Base-by-base conservation (phyloP, 495 filamentous ascomycete species). In the Ramalina peruviana region DNA sequence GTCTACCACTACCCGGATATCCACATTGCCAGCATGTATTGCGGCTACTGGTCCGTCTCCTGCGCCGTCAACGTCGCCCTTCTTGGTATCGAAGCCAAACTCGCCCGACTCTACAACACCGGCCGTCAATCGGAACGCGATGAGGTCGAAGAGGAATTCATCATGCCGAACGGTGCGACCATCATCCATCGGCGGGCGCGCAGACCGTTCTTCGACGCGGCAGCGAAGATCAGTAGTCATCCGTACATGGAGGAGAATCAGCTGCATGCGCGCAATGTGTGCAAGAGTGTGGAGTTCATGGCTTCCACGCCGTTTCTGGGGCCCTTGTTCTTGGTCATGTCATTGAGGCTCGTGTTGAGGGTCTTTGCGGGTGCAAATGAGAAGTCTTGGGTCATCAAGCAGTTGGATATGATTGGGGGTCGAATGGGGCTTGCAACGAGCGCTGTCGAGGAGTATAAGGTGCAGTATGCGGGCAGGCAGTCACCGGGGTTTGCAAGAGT, bases 61-160 rank as follows among this genome's bases (percentile, higher is more conserved):
- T 46, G 26, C 27, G 23, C 43, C 7, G 5, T 55, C 40, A 55
- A 55, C n/a, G 37, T 55, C 23, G 2, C 21, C 15, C 21, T 51
- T 16, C 51, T 55, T 26, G 53, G 49, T 21, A 33, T 48, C 36
- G 53, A 51, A 40, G 49, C 53, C 30, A 51, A 51, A 27, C 25
- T 51, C 15, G 23, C 25, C 9, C 15, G 33, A n/a, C 36, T 48
- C 17, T 20, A 37, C 26, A 39, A 17, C 46, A 15, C 25, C 16
- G 11, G 25, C 16, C 33, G 17, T 12, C 9, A 16, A 19, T 15
- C 46, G 16, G 26, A 16, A 7, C 26, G 9, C 16, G 46, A 36
- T 21, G 17, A 16, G 36, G 33, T 25, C 9, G 30, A 33, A 2
- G 30, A 33, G 30, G 13, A 36, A 25, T 39, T 21, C 46, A 25